Percentiles rank a stretch among this genome's conserved stretches.
Conservation (phyloP, 78 protist species). For the Monosiga brevicollis region DNA sequence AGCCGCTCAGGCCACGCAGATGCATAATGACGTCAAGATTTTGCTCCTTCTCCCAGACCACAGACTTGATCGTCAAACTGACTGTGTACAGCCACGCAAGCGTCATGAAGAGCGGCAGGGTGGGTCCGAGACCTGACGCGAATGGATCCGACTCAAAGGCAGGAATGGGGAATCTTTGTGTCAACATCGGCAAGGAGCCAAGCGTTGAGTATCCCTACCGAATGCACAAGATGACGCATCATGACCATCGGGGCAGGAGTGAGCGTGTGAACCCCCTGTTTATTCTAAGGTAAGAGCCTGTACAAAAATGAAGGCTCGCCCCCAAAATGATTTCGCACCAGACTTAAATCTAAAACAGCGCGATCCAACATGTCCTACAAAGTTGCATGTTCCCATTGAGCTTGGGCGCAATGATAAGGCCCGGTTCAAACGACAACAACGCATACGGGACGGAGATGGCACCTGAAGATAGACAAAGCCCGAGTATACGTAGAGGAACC, state of each 20-base stretch:
- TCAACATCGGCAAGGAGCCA: neutral
- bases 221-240: neutral
- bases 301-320: neutral
- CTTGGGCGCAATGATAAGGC: neutral
- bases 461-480: neutral
- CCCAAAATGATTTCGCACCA: neutral
- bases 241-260: neutral
- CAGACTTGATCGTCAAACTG: neutral
- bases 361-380: neutral
- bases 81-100: neutral
- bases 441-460: neutral
- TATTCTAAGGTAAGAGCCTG: neutral
- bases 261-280: neutral
- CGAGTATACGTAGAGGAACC: neutral
- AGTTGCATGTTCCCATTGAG: neutral
- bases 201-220: neutral
- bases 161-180: neutral
- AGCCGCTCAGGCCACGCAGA: neutral
- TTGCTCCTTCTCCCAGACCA: conserved; percentile 8
- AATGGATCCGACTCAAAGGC: neutral
- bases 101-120: neutral
- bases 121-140: neutral
- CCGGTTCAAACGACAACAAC: neutral
- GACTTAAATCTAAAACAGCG: neutral
- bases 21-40: neutral